Evolutionary conservation across 2,329 filamentous ascomycete genomes (phyloP), one percentile per base, ranked within the genome.

Genomic region (Fusarium sp.): DNA sequence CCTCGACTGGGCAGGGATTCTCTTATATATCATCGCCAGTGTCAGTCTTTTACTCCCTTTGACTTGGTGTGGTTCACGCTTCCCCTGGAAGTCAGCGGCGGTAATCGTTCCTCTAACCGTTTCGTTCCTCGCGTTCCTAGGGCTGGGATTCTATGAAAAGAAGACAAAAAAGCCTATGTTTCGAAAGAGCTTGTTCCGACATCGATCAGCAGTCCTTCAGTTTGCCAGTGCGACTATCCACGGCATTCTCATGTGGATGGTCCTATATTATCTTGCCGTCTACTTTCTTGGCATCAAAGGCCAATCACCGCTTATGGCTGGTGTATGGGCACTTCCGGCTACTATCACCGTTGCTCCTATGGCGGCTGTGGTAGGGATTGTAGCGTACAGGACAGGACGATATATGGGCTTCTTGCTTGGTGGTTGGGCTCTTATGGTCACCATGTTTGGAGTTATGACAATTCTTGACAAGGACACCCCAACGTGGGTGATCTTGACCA

Each of bases 331-430:
- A 33, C 87, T 92, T 56, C 90, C 90, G 0, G 85, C 90, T 70
- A 89, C 88, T 1, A 87, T 92, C 71, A 91, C 90, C 4, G 88
- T 93, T 15, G 90, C 90, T 0, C 90, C 91, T 0, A 86, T 88
- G 59, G 88, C 88, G 8, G 83, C 91, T 42, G 77, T 88, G 0
- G 86, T 88, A 10, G 91, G 90, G 21, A 77, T 89, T 53, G 66
- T 86, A 9, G 88, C 90, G 49, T 85, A 87, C 9, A 82, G 84
- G 23, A 89, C 86, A 2, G 90, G 90, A 11, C 83, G 81, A 47
- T 93, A 93, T 79, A 86, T 89, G 73, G 89, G 86, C 86, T 85
- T 88, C 2, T 83, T 91, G 64, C 90, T 90, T 86, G 64, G 75
- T 6, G 92, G 92, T 32, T 94, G 92, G 91, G 71, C 81, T 6